Conservation (phyloP, 176 grass and related monocot species). For the Hordeum marinum region DNA sequence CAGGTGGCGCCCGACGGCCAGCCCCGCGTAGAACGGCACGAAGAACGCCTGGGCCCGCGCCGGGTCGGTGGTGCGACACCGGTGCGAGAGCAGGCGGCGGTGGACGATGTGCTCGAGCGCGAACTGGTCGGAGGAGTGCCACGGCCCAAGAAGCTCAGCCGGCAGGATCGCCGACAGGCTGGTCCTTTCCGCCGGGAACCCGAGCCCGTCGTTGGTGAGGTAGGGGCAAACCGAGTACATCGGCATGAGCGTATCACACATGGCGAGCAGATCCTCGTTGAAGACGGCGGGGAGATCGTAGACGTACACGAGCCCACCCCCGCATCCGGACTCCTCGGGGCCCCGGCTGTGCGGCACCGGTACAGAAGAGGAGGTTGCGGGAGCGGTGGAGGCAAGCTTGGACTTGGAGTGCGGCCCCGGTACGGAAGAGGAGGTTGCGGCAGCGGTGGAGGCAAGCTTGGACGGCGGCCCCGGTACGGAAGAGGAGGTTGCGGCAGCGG, state of each 20-base stretch:
- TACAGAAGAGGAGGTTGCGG: not conserved
- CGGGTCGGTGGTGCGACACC: conserved; percentile 56
- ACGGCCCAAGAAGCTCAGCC: conserved; percentile 37
- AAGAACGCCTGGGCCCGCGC: conserved; percentile 60
- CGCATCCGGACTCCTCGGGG: conserved; percentile 23
- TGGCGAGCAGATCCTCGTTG: conserved; percentile 57
- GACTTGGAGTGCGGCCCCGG: not conserved
- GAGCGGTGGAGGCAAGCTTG: not conserved
- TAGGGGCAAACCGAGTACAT: conserved; percentile 56
- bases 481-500: not conserved
- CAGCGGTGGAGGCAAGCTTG: not conserved
- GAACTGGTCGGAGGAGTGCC: conserved; percentile 92
- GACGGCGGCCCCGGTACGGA: not conserved
- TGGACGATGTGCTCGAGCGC: conserved; percentile 72
- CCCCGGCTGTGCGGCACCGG: not conserved
- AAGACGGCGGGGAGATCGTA: conserved; percentile 68
- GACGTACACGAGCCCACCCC: conserved; percentile 58
- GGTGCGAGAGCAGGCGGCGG: conserved; percentile 66
- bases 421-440: not conserved
- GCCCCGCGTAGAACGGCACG: conserved; percentile 81
- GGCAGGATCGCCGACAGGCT: conserved; percentile 47
- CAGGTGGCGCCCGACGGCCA: conserved; percentile 65
- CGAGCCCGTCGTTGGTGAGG: conserved; percentile 66
- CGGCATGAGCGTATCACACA: conserved; percentile 44
- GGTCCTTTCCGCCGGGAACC: conserved; percentile 31